These are phyloP conservation scores for Cryptococcus sp. DNA, from an alignment of 1,284 basidiomycete species.

Conservation along the genomic window DNA sequence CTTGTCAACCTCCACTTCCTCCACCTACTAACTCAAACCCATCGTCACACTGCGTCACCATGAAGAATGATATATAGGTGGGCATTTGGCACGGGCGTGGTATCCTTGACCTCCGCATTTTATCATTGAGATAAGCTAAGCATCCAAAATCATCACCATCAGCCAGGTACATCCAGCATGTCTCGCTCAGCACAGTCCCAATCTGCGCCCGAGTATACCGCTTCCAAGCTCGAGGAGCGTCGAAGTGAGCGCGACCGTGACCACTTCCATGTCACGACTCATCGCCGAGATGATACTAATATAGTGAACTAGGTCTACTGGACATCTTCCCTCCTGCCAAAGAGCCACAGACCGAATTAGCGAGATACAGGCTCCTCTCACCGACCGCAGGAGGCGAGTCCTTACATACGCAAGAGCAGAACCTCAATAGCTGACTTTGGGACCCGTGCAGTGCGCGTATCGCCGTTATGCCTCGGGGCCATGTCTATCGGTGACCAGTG, in stretches of 20 bases:
- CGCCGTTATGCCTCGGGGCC: constrained; percentile 58
- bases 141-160: too few relatives aligned
- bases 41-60: too few relatives aligned
- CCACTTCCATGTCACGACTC: too few relatives aligned
- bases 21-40: too few relatives aligned
- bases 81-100: too few relatives aligned
- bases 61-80: too few relatives aligned
- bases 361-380: constrained; percentile 54
- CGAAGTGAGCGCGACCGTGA: not conserved
- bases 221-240: not conserved
- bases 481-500: constrained; percentile 58
- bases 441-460: constrained; percentile 46
- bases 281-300: too few relatives aligned
- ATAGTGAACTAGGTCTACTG: constrained; percentile 3
- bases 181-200: not conserved
- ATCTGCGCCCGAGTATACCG: not conserved
- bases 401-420: not conserved
- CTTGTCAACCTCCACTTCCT: not conserved
- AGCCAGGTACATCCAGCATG: not conserved
- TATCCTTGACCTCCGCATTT: too few relatives aligned
- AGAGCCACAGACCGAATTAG: constrained; percentile 41
- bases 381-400: constrained; percentile 55
- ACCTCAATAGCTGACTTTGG: not conserved
- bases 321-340: constrained; percentile 31
- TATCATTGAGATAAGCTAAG: too few relatives aligned